Percentiles rank a stretch among this genome's conserved stretches.
Evolutionary conservation across 2,329 filamentous ascomycete genomes (phyloP).

Genomic region (Aspergillus clavatus): DNA sequence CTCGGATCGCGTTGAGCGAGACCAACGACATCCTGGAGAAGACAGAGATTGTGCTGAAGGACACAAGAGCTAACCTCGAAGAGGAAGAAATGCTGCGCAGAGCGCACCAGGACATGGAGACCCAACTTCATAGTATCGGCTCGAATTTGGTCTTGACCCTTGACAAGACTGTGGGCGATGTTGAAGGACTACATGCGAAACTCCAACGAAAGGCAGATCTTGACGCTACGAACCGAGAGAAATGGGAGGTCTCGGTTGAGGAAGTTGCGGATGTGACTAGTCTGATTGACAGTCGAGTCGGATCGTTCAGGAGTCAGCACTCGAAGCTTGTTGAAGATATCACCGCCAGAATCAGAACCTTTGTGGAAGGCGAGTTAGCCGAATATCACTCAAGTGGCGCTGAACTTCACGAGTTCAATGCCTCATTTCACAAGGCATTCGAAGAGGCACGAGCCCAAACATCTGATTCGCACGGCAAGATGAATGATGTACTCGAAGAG

Average conservation of each 20-base stretch:
- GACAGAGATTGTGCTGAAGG: conserved; percentile 75
- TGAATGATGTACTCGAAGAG: conserved; percentile 87
- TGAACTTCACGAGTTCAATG: conserved; percentile 65
- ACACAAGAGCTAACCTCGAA: conserved; percentile 68
- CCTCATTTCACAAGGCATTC: conserved; percentile 63
- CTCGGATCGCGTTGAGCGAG: conserved; percentile 65
- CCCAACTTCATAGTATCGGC: conserved; percentile 68
- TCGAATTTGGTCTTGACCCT: conserved; percentile 73
- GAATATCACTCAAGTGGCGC: conserved; percentile 65
- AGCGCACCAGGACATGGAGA: conserved; percentile 82
- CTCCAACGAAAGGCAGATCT: conserved; percentile 79
- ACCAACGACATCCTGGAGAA: conserved; percentile 79
- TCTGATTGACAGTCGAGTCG: conserved; percentile 70
- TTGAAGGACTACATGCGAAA: conserved; percentile 79
- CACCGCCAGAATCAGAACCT: conserved; percentile 66
- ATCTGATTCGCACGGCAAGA: conserved; percentile 64
- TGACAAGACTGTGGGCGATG: conserved; percentile 70
- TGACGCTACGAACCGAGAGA: conserved; percentile 70
- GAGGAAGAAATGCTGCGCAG: conserved; percentile 76
- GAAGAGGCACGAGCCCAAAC: conserved; percentile 55
- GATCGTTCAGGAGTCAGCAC: conserved; percentile 68
- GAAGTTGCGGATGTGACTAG: conserved; percentile 73
- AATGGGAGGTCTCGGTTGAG: conserved; percentile 71
- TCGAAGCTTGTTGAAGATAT: conserved; percentile 63
- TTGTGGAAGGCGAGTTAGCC: conserved; percentile 71